Evolutionary conservation across 106 monocot genomes (phyloP).

Genomic region (Apostasia ramifera): DNA sequence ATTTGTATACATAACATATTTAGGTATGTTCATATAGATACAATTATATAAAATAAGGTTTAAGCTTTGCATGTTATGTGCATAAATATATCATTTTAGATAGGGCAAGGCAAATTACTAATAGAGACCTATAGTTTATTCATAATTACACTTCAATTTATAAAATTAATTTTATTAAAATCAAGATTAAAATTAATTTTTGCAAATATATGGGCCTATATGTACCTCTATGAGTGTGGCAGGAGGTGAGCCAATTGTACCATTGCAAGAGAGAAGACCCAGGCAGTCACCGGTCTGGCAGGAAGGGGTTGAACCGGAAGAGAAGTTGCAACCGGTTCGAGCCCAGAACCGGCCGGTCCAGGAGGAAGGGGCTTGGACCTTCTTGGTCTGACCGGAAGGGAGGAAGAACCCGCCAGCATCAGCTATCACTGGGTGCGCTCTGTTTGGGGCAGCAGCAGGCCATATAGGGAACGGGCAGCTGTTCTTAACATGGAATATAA

Average conservation of each 20-base stretch:
- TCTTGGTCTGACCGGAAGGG: conserved; percentile 21
- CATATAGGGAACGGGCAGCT: conserved; percentile 65
- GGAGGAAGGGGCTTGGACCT: conserved; percentile 28
- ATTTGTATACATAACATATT: no score
- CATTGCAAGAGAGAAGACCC: conserved; percentile 52
- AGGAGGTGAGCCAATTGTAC: conserved; percentile 51
- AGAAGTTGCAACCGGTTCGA: conserved; percentile 58
- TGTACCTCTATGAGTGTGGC: conserved; percentile 63
- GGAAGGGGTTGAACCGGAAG: neutral
- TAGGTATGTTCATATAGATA: no score
- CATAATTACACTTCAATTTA: no score
- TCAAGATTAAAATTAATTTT: neutral
- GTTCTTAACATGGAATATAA: conserved; percentile 37
- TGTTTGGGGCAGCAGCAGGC: conserved; percentile 49
- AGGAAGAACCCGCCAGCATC: conserved; percentile 55
- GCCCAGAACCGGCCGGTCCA: conserved; percentile 79
- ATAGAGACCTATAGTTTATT: no score
- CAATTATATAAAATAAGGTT: no score
- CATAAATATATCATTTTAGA: no score
- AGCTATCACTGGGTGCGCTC: conserved; percentile 50
- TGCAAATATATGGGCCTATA: neutral
- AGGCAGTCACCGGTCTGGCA: conserved; percentile 72
- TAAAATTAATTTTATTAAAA: neutral
- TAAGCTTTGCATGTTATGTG: no score
- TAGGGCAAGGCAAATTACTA: no score